Percentiles rank a stretch among this genome's conserved stretches.
These are phyloP conservation scores for Kokia cookei DNA, from an alignment of 441 rosid genomes.

Conservation along the genomic window DNA sequence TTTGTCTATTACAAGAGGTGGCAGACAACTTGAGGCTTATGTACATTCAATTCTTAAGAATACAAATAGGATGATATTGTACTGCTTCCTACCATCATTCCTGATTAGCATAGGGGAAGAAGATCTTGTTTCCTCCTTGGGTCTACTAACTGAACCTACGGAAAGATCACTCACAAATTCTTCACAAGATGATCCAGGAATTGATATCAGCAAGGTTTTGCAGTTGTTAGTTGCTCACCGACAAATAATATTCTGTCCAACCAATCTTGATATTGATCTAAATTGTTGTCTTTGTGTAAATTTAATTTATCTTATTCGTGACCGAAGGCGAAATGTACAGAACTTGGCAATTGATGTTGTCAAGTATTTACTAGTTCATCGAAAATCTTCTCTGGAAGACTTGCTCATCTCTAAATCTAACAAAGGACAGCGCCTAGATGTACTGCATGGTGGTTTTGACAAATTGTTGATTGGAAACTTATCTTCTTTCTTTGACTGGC, in stretches of 20 bases:
- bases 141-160: slow-evolving; percentile 69
- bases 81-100: slow-evolving; percentile 95
- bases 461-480: slow-evolving; percentile 78
- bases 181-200: slow-evolving; percentile 70
- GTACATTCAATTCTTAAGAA: slow-evolving; percentile 92
- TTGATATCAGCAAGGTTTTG: slow-evolving; percentile 78
- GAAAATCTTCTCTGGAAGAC: slow-evolving; percentile 90
- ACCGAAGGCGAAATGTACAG: slow-evolving; percentile 79
- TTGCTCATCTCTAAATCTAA: slow-evolving; percentile 86
- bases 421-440: slow-evolving; percentile 82
- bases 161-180: slow-evolving; percentile 44
- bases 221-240: slow-evolving; percentile 93
- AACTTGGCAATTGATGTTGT: slow-evolving; percentile 80
- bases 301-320: slow-evolving; percentile 77
- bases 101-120: slow-evolving; percentile 89
- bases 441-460: slow-evolving; percentile 96
- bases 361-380: slow-evolving; percentile 85
- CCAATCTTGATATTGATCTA: slow-evolving; percentile 92
- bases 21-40: slow-evolving; percentile 88
- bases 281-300: slow-evolving; percentile 95
- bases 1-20: slow-evolving; percentile 82
- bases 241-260: slow-evolving; percentile 88
- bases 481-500: slow-evolving; percentile 85
- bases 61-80: slow-evolving; percentile 84
- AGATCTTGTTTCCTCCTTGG: slow-evolving; percentile 68